Percentiles rank a stretch among this genome's conserved stretches.
Evolutionary conservation across 805 yeast species (phyloP).

Genomic region (Pichia sporocuriosa): DNA sequence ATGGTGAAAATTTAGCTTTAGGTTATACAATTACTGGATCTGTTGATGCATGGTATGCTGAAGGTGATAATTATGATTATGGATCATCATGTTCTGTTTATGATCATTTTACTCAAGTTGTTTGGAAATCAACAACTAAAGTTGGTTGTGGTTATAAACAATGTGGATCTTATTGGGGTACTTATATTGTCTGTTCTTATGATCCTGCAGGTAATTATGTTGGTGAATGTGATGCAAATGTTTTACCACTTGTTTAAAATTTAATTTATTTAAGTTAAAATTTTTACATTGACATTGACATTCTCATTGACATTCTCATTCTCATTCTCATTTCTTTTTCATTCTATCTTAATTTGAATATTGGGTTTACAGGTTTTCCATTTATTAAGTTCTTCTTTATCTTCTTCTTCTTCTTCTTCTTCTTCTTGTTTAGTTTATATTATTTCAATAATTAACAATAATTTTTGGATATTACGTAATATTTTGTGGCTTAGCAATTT

Average conservation of each 20-base stretch:
- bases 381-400: too few relatives aligned
- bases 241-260: conserved; percentile 20
- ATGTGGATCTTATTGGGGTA: conserved; percentile 43
- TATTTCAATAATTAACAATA: too few relatives aligned
- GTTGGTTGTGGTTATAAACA: conserved; percentile 60
- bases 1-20: conserved; percentile 75
- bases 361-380: too few relatives aligned
- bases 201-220: conserved; percentile 68
- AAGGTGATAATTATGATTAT: conserved; percentile 50
- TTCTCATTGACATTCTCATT: too few relatives aligned
- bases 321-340: too few relatives aligned
- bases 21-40: conserved; percentile 51
- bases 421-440: too few relatives aligned
- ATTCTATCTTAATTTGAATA: too few relatives aligned
- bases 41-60: conserved; percentile 71
- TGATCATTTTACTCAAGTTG: conserved; percentile 68
- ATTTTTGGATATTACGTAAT: too few relatives aligned
- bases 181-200: conserved; percentile 71
- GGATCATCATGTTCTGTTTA: conserved; percentile 43
- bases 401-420: too few relatives aligned
- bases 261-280: background rate
- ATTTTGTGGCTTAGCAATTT: too few relatives aligned
- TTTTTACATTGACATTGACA: too few relatives aligned
- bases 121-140: conserved; percentile 56
- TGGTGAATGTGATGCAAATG: conserved; percentile 38